Evolutionary conservation across 176 grass and related monocot genomes (phyloP).

Genomic region (Luzula sylvatica): DNA sequence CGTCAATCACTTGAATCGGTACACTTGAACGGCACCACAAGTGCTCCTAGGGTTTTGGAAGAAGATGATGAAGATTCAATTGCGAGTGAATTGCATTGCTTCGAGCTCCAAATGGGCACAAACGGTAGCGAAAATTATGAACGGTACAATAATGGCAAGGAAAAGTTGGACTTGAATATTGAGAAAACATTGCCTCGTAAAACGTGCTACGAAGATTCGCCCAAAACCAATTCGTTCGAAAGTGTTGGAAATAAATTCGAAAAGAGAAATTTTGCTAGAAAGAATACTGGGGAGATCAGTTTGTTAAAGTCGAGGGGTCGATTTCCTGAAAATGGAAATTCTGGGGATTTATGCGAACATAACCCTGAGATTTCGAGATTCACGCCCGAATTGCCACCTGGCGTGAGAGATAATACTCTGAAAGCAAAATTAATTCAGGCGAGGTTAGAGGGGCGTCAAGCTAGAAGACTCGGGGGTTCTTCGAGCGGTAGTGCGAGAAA

Average conservation of each 20-base stretch:
- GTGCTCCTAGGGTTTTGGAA: conserved; percentile 68
- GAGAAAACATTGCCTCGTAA: conserved; percentile 23
- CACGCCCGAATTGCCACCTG: conserved; percentile 22
- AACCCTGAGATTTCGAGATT: conserved; percentile 30
- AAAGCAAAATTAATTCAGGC: conserved; percentile 87
- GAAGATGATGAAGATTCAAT: conserved; percentile 69
- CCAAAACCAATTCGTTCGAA: too few species aligned
- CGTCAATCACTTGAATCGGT: conserved; percentile 78
- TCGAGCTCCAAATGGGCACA: conserved; percentile 67
- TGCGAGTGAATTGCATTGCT: conserved; percentile 77
- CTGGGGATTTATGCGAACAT: conserved; percentile 14
- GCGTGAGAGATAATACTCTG: conserved; percentile 42
- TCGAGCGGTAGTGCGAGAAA: conserved; percentile 6
- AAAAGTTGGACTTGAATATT: conserved; percentile 33
- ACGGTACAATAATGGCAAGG: conserved; percentile 38
- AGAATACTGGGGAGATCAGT: background rate
- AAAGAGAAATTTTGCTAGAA: background rate
- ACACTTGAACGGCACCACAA: conserved; percentile 73
- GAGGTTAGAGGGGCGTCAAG: conserved; percentile 75
- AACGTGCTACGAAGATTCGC: conserved; percentile 12
- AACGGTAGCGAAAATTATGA: conserved; percentile 23
- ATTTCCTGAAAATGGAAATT: conserved; percentile 17
- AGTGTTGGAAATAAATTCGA: too few species aligned
- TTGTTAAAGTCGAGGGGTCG: conserved; percentile 17
- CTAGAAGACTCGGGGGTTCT: conserved; percentile 36